Base-by-base conservation (phyloP, 148 eudicot genomes). In the Salicornia ramosissima region DNA sequence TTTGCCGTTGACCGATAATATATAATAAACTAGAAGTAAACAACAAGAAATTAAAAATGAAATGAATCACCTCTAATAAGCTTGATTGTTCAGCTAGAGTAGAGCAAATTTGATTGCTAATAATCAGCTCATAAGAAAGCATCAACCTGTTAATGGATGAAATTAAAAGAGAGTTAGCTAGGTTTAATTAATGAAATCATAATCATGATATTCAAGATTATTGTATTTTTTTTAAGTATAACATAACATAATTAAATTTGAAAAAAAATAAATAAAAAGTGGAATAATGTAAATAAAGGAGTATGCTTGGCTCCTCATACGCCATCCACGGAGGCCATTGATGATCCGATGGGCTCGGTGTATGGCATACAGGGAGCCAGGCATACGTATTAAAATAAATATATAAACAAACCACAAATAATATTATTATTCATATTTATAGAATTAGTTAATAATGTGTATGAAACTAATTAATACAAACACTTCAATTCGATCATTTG, bases 251-350 rank as follows among this genome's bases (percentile, higher is more conserved):
- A n/a, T n/a, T n/a, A n/a, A n/a, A n/a, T n/a, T n/a, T n/a, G n/a
- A n/a, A n/a, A n/a, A n/a, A n/a, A n/a, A n/a, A n/a, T n/a, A n/a
- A n/a, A n/a, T n/a, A n/a, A n/a, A n/a, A 13, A 16, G n/a, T 53
- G 56, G 19, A 18, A 42, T 18, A 22, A 36, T 36, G 28, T 18
- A 53, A 21, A 33, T 30, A 46, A 22, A 45, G 40, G 30, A 56
- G 83, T 80, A 80, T 80, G 83, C 83, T 76, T 80, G 83, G 83
- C 83, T 80, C 83, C 83, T 76, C 80, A 72, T 80, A 80, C 77
- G 83, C 83, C 83, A 80, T 80, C 74, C 74, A 57, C 63, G 64
- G 77, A 80, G 77, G 77, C 65, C 67, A 77, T 69, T 68, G 80
- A 69, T 22, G 24, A 28, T 54, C 34, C 80, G 77, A 1, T 70